Evolutionary conservation across 768 basidiomycete genomes (phyloP).

Genomic region (Lyophyllum shimeji): DNA sequence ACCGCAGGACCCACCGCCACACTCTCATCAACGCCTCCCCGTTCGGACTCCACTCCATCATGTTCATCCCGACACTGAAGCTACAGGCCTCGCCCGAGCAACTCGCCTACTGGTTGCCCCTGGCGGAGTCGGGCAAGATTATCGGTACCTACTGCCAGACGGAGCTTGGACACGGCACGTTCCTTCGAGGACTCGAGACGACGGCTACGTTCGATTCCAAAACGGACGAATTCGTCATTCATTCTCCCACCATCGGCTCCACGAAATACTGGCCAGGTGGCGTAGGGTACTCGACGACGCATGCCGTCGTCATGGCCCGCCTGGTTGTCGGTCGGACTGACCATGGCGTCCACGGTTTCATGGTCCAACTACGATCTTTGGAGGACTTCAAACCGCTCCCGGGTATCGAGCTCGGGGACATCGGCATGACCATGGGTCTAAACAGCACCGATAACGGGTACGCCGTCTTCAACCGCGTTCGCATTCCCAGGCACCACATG

Average conservation of each 20-base stretch:
- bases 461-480: slow-evolving; percentile 21
- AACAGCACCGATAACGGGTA: slow-evolving; percentile 26
- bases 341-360: slow-evolving; percentile 24
- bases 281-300: slow-evolving; percentile 22
- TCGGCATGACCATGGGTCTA: slow-evolving; percentile 22
- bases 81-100: slow-evolving; percentile 23
- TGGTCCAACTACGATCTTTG: slow-evolving; percentile 25
- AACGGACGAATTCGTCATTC: slow-evolving; percentile 24
- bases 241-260: slow-evolving; percentile 22
- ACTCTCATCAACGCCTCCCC: slow-evolving; percentile 22
- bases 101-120: slow-evolving; percentile 22
- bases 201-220: slow-evolving; percentile 23
- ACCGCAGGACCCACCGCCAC: slow-evolving; percentile 14
- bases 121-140: slow-evolving; percentile 20
- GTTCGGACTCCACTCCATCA: slow-evolving; percentile 22
- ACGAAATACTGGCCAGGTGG: slow-evolving; percentile 27
- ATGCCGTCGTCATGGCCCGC: slow-evolving; percentile 26
- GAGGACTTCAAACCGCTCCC: slow-evolving; percentile 20
- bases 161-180: slow-evolving; percentile 28
- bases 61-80: slow-evolving; percentile 25
- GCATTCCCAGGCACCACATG: slow-evolving; percentile 23
- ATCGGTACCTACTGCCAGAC: slow-evolving; percentile 26
- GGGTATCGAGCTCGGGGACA: slow-evolving; percentile 26
- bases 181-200: slow-evolving; percentile 25
- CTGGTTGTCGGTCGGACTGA: slow-evolving; percentile 16